A percentile compares a stretch with the other conserved stretches of the same genome.
phyloP scores from a whole-genome alignment of 2,329 filamentous ascomycete species.

The Verruconis gallopava region DNA sequence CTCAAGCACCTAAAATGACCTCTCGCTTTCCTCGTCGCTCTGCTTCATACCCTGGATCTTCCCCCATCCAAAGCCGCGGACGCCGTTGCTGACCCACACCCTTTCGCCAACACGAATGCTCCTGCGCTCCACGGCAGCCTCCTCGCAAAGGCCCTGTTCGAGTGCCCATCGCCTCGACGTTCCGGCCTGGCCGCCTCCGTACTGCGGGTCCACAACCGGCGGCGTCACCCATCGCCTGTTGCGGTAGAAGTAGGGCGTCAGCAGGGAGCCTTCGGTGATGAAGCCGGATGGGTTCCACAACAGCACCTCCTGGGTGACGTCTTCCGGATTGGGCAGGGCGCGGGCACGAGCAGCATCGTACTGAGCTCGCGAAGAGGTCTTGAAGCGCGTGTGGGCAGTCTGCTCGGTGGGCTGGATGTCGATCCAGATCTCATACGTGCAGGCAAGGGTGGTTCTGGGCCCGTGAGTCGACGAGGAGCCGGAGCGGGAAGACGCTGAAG shows the following conservation, averaged over 20 bases:
- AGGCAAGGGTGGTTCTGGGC: neutral
- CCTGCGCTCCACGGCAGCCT: conserved; percentile 39
- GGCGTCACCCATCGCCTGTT: conserved; percentile 69
- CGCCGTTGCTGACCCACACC: conserved; percentile 82
- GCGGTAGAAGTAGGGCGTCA: conserved; percentile 71
- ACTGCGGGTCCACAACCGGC: conserved; percentile 37
- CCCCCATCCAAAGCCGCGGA: conserved; percentile 52
- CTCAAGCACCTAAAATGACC: too few species aligned
- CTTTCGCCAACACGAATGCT: conserved; percentile 59
- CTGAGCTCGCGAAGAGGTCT: conserved; percentile 61
- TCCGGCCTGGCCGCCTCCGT: conserved; percentile 67
- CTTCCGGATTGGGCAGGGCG: conserved; percentile 38
- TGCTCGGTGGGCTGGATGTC: conserved; percentile 39
- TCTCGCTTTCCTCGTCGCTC: too few species aligned
- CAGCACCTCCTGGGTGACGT: conserved; percentile 52
- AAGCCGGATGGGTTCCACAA: conserved; percentile 51
- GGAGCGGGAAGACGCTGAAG: too few species aligned
- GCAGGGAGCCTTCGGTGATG: conserved; percentile 77
- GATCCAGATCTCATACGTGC: conserved; percentile 36
- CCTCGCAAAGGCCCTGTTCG: conserved; percentile 51
- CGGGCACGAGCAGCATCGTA: conserved; percentile 60
- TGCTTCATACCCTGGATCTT: neutral
- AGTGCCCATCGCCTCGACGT: conserved; percentile 78
- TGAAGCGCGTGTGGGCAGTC: conserved; percentile 65
- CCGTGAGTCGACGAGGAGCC: too few species aligned